Evolutionary conservation across 2,329 filamentous ascomycete genomes (phyloP).

Genomic region (Phialophora chinensis): DNA sequence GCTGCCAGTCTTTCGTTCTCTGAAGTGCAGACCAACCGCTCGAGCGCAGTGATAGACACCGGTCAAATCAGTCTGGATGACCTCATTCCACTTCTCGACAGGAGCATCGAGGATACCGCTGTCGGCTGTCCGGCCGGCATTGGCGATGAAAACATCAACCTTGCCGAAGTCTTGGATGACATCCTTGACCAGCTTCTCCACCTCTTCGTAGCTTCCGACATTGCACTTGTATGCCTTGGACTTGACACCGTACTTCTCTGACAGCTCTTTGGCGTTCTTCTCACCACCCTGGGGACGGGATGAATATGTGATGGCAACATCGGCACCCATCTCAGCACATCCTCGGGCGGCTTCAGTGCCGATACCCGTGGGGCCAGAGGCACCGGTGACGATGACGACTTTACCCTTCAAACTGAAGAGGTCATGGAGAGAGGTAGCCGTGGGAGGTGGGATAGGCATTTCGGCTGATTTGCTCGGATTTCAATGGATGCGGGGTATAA

Average conservation of each 20-base stretch:
- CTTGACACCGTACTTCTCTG: conserved; percentile 67
- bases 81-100: conserved; percentile 74
- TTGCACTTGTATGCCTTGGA: conserved; percentile 71
- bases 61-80: conserved; percentile 86
- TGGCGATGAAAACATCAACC: conserved; percentile 71
- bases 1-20: conserved; percentile 67
- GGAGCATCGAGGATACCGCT: conserved; percentile 71
- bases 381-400: conserved; percentile 56
- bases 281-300: conserved; percentile 66
- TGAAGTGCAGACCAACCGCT: conserved; percentile 81
- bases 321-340: conserved; percentile 68
- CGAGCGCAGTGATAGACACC: conserved; percentile 85
- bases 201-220: conserved; percentile 62
- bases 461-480: conserved; percentile 21
- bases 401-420: conserved; percentile 57
- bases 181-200: conserved; percentile 62
- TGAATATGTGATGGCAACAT: conserved; percentile 71
- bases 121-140: conserved; percentile 73
- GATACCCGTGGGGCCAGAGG: conserved; percentile 62
- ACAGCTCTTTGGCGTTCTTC: conserved; percentile 69
- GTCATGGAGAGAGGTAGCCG: conserved; percentile 44
- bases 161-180: conserved; percentile 73
- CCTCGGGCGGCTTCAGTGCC: conserved; percentile 70
- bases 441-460: conserved; percentile 39
- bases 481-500: conserved; percentile 15